A percentile compares a stretch with the other conserved stretches of the same genome.
Evolutionary conservation across 257 asterid genomes (phyloP).

Genomic region (Nemophila menziesii): DNA sequence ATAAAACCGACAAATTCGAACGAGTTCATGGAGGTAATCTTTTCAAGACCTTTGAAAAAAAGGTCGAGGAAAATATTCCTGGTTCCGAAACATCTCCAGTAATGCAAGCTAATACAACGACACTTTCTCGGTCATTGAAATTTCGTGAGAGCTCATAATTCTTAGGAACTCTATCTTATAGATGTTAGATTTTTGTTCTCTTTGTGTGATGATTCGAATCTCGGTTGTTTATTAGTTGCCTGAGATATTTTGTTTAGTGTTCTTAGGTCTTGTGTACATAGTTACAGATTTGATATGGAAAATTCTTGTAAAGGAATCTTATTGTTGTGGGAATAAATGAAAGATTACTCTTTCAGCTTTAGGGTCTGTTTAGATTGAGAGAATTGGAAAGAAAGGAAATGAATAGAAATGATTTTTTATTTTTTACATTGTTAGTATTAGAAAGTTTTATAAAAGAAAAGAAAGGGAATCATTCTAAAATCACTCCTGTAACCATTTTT

Average conservation of each 20-base stretch:
- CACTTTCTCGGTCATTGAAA: slow-evolving; percentile 53
- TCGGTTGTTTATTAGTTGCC: neutral
- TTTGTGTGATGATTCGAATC: neutral
- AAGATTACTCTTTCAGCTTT: neutral
- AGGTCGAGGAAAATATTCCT: slow-evolving; percentile 29
- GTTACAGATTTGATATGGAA: neutral
- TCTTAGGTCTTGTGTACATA: slow-evolving; percentile 15
- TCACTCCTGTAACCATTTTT: too few species aligned
- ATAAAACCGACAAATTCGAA: slow-evolving; percentile 31
- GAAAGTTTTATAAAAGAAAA: too few species aligned
- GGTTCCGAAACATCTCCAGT: slow-evolving; percentile 37
- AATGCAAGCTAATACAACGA: slow-evolving; percentile 74
- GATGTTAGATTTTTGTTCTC: neutral
- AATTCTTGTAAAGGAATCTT: slow-evolving; percentile 1
- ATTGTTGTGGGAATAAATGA: slow-evolving; percentile 6
- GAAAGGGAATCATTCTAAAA: too few species aligned
- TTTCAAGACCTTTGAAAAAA: slow-evolving; percentile 43
- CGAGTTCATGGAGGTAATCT: slow-evolving; percentile 33
- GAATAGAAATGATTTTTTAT: too few species aligned
- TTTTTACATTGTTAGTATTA: too few species aligned
- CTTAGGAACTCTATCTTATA: neutral
- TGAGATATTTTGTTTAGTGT: slow-evolving; percentile 10
- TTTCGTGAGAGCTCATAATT: slow-evolving; percentile 54
- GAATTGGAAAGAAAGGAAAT: too few species aligned
- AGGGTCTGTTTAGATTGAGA: too few species aligned